Evolutionary conservation across 805 yeast species (phyloP), one percentile per base, ranked within the genome.

Genomic region (Isabelozyma rhagii): DNA sequence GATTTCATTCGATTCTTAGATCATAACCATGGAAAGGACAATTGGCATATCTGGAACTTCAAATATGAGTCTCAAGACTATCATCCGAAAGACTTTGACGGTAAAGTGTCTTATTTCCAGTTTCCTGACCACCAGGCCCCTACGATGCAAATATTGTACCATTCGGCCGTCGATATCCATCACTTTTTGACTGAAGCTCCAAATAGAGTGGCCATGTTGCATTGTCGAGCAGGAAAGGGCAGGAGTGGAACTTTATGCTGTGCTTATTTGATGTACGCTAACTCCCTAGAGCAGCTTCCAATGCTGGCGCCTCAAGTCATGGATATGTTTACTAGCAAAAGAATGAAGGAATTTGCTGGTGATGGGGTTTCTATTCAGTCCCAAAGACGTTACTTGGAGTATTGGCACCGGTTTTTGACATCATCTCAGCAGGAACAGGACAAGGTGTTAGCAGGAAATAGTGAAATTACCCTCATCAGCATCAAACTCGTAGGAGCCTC

Each of bases 171-270:
- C 13, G 76, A 74, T 0, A 78, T 91, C 7, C 66, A 74, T 41
- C 54, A 52, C 0, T 85, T 67, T 53, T 58, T 87, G 25, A 43
- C 53, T 1, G 40, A 41, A 13, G 55, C 63, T 17, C 56, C 67
- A 0, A 50, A 66, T 0, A 75, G 78, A 48, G 83, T 86, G 2
- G 91, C 88, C 0, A 75, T 88, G 0, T 64, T 93, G 7, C 97
- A 93, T 62, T 93, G 98, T 63, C 84, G 87, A 59, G 88, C 89
- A 55, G 98, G 98, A 0, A 91, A 90, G 66, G 98, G 98, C 0
- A 72, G 98, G 27, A 85, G 96, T 0, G 97, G 98, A 0, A 77
- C 91, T 1, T 67, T 89, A 1, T 79, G 80, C 6, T 81, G 88
- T 51, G 89, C 91, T 0, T 87, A 82, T 59, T 64, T 92, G 53